Base-by-base conservation (phyloP, 1,284 basidiomycete genomes). In the Xerocomus cyaneibrunnescens region DNA sequence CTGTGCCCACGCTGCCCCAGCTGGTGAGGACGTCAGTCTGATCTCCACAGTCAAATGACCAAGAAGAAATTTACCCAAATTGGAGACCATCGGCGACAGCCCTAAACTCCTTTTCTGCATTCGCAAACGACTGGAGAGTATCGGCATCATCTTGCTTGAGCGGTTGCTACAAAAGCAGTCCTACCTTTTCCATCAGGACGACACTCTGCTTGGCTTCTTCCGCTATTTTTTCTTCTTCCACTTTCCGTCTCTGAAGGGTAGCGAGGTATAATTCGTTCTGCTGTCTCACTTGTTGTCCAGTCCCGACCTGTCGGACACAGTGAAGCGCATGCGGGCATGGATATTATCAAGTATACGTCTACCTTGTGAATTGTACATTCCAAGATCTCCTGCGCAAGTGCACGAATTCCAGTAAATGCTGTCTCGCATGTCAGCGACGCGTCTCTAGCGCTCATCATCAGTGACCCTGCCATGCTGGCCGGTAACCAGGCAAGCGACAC, bases 171-270 rank as follows among this genome's bases (percentile, higher is more conserved):
- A 14, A 16, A n/a, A 12, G 6, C 31, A 32, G 3, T 5, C 7
- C 55, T 35, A 0, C 57, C 17, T 22, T 57, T 47, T 61, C 61
- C 58, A 58, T 60, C 49, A 60, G 28, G 1, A 58, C 50, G 27
- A 56, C 48, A 8, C 45, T 35, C 17, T 60, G 48, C 17, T 58
- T 48, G n/a, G 58, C 56, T 45, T 58, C 50, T 31, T 34, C 22
- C 21, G 40, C 39, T 27, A 41, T 41, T 21, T 39, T 30, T 16
- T 42, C 22, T 21, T 58, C 55, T 48, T 58, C 50, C 13, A 36
- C 41, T 10, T 32, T 39, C 30, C 61, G 57, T 37, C 50, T 41
- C 13, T 25, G 2, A 17, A 61, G 58, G 38, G 58, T 48, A 7
- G 23, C n/a, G 9, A 61, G 45, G n/a, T 55, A 45, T 3, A 58